phyloP scores from a whole-genome alignment of 495 filamentous ascomycete genomes.

The Aspergillus mulundensis region DNA sequence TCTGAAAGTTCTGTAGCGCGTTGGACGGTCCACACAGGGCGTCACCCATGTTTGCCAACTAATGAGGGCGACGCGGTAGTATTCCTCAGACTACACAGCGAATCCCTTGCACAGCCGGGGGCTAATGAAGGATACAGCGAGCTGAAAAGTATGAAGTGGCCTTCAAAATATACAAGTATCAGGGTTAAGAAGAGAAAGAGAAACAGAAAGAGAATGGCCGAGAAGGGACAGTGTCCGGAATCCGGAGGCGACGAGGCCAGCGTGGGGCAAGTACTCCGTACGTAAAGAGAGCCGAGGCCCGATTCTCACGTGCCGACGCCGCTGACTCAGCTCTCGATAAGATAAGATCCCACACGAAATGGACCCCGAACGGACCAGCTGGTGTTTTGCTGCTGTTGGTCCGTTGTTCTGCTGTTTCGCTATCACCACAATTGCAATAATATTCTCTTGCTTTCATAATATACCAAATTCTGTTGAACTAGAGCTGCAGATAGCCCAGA shows the following conservation, averaged over 20 bases:
- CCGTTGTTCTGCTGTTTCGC: conserved; percentile 7
- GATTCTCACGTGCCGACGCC: conserved; percentile 17
- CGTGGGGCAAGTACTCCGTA: conserved; percentile 15
- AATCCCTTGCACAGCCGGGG: not conserved
- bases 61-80: not conserved
- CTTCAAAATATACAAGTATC: not conserved
- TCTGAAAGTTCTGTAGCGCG: conserved; percentile 77
- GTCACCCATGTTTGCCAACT: conserved; percentile 62
- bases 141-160: not conserved
- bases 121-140: not conserved
- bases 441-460: not conserved
- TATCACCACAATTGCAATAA: conserved; percentile 4
- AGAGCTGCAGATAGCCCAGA: conserved; percentile 9
- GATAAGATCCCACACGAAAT: conserved; percentile 29
- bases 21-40: conserved; percentile 86
- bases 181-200: not conserved
- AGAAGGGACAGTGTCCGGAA: not conserved
- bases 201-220: too few species aligned
- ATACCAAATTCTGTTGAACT: not conserved
- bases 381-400: conserved; percentile 25
- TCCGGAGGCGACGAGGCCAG: not conserved
- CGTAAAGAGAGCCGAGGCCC: conserved; percentile 29
- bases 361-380: conserved; percentile 21
- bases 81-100: not conserved
- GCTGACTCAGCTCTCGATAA: conserved; percentile 31